Base-by-base conservation (phyloP, 768 basidiomycete genomes). In the Mycena galopus region DNA sequence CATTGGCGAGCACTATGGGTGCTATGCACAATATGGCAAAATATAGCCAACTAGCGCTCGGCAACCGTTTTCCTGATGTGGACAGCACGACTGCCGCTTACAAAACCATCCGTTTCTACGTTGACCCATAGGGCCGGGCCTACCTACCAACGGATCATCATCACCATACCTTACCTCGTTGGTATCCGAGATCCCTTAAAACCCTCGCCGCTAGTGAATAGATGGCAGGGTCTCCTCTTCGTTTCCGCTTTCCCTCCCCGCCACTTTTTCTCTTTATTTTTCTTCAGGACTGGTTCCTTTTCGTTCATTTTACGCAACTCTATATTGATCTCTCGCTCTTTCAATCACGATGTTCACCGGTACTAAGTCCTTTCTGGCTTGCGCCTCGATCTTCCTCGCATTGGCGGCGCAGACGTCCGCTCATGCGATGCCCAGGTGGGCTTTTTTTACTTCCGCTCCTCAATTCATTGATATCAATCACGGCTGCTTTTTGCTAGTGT, bases 211-310 rank as follows among this genome's bases (percentile, higher is more conserved):
- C 6, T n/a, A n/a, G 35, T 14, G 35, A 37, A 37, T n/a, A n/a
- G 14, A 37, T 37, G 35, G 35, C 33, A 33, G 7, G 9, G 11
- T 14, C 17, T 17, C 37, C 25, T 27, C 33, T 32, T 39, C 65
- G 7, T 30, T 23, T 42, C n/a, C n/a, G n/a, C n/a, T n/a, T n/a
- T 50, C 47, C 55, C 44, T 58, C 51, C 53, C 59, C 56, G 23
- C 63, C 65, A 30, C 27, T 44, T 44, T 57, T 59, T 58, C 61
- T 33, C 35, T 47, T 4, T 47, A 25, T 57, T 10, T 51, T 1
- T 58, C 33, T 21, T 29, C 23, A 67, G 73, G 73, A 74, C 73
- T 37, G 73, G 73, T 74, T 74, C 73, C 73, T 74, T 44, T 44
- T 33, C 61, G 7, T 50, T 53, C 42, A 35, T 30, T 57, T 25